These are phyloP conservation scores for Calophaca sinica DNA, from an alignment of 306 rosid species.

Conservation along the genomic window DNA sequence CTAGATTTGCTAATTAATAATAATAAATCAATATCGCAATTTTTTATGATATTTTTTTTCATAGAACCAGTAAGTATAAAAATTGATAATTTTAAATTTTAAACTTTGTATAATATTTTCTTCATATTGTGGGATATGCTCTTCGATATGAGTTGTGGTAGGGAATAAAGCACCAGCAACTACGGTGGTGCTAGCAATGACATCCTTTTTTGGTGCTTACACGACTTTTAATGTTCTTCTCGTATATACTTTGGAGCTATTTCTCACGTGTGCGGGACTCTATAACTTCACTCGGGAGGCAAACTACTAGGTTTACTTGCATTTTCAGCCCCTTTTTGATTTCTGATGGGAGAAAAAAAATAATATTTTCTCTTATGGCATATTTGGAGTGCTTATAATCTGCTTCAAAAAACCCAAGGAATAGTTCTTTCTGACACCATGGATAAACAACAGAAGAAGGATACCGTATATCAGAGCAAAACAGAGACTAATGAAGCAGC, in stretches of 20 bases:
- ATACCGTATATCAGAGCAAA: background rate
- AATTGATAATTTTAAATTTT: too few relatives aligned
- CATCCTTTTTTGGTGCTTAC: conserved; percentile 41
- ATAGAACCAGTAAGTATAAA: too few relatives aligned
- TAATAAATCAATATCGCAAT: too few relatives aligned
- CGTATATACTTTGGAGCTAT: conserved; percentile 46
- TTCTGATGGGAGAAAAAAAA: conserved; percentile 38
- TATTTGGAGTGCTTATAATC: conserved; percentile 35
- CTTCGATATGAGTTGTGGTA: conserved; percentile 7
- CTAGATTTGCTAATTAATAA: too few relatives aligned
- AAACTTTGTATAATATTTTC: background rate
- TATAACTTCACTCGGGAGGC: conserved; percentile 44
- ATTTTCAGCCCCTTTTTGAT: conserved; percentile 32
- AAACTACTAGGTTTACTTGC: conserved; percentile 25
- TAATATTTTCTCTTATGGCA: conserved; percentile 26
- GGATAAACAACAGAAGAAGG: conserved; percentile 23
- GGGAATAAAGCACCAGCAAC: background rate
- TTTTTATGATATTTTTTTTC: too few relatives aligned
- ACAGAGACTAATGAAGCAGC: background rate
- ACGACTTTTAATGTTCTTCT: conserved; percentile 41
- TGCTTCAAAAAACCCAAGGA: conserved; percentile 21
- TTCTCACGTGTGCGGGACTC: conserved; percentile 54
- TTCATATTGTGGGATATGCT: conserved; percentile 1
- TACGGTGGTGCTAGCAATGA: conserved; percentile 41
- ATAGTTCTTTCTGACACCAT: background rate